Conservation (phyloP, 371 early-diverging fungal genomes). For the Rhizomucor miehei region DNA sequence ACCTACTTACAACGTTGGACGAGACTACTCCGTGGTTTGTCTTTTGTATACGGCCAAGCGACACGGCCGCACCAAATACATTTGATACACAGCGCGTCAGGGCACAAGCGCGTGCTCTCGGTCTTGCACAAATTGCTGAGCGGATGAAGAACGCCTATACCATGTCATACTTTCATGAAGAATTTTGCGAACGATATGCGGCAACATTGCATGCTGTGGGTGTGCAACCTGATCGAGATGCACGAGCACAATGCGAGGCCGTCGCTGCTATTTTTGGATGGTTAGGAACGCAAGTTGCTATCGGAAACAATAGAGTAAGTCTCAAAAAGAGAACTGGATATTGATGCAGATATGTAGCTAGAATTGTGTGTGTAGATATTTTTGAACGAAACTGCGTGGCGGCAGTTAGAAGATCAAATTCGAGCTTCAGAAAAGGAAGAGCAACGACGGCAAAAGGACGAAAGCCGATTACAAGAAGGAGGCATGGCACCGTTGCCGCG, state of each 20-base stretch:
- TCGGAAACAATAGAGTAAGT: conserved; percentile 64
- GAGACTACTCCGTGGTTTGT: conserved; percentile 90
- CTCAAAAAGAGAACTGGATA: background rate
- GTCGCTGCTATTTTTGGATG: conserved; percentile 64
- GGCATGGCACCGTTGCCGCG: too few species aligned
- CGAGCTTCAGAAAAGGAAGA: conserved; percentile 38
- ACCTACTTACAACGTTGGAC: conserved; percentile 75
- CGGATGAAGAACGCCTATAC: conserved; percentile 55
- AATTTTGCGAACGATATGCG: conserved; percentile 68
- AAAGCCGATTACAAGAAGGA: too few species aligned
- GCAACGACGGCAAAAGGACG: conserved; percentile 26
- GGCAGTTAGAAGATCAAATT: conserved; percentile 57
- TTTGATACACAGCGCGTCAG: conserved; percentile 64
- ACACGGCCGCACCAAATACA: conserved; percentile 51
- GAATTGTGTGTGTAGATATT: conserved; percentile 43
- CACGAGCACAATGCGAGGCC: conserved; percentile 55
- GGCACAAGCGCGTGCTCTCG: conserved; percentile 60
- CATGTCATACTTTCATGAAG: conserved; percentile 53
- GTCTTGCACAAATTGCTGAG: conserved; percentile 54
- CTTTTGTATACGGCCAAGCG: conserved; percentile 76
- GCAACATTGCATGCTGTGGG: conserved; percentile 39
- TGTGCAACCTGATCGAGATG: conserved; percentile 30
- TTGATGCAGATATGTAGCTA: background rate
- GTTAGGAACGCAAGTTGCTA: conserved; percentile 59
- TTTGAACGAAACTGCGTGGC: conserved; percentile 69